Base-by-base conservation (phyloP, 2,329 filamentous ascomycete species). In the Colletotrichum sansevieriae region DNA sequence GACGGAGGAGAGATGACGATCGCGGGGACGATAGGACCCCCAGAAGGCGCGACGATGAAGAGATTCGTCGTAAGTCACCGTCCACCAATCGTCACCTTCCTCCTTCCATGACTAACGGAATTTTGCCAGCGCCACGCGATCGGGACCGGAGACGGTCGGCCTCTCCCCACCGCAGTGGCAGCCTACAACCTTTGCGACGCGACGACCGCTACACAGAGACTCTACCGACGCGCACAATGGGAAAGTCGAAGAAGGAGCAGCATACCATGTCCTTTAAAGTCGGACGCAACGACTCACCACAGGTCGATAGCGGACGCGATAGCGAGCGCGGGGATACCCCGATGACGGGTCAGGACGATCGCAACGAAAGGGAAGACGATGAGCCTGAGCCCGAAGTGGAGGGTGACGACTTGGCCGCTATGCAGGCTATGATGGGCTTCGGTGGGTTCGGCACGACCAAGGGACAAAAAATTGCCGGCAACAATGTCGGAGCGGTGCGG, bases 401-500 rank as follows among this genome's bases (percentile, higher is more conserved):
- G 37, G 92, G 95, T 71, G 90, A 91, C 71, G 89, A 90, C 59
- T 84, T 92, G 76, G 88, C 86, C 63, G 88, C 88, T 68, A 95
- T 98, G 91, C 86, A 90, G 74, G 90, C 91, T 57, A 89, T 95
- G 83, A 95, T 99, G 92, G 96, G 96, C 2, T 98, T 99, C 76
- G 90, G 90, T 18, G 88, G 87, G 1, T 99, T 98, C 80, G 91
- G 90, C 66, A 90, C 89, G 25, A 98, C 96, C 20, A 97, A 98
- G 80, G 90, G 92, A 69, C 94, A 92, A 63, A 97, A 98, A 77
- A 90, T 99, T 1, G 86, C 88, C 0, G 96, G 96, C 2, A 99
- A 99, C 77, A 90, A 94, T 76, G 89, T 91, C 47, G 95, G 92
- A 63, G 93, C 85, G 0, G 90, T 98, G 60, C 85, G 91, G 73